Evolutionary conservation across 176 grass and related monocot species (phyloP).

Genomic region (Pontederia crassipes): DNA sequence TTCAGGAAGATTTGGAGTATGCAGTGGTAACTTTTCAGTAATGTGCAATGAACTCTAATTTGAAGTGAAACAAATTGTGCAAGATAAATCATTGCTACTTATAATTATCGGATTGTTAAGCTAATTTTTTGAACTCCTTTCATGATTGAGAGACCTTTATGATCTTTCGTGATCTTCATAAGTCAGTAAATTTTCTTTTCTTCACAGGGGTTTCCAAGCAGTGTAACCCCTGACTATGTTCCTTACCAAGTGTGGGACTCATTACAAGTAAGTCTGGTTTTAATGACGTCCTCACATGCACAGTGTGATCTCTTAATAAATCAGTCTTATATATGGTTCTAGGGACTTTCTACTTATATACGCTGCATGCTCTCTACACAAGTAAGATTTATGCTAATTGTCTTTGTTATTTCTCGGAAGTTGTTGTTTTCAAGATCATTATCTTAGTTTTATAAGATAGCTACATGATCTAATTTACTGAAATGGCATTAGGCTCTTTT

Average conservation of each 20-base stretch:
- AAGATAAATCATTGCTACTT: neutral
- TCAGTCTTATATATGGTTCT: neutral
- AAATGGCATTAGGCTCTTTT: slow-evolving; percentile 54
- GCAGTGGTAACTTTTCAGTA: too few relatives aligned
- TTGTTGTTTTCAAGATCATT: neutral
- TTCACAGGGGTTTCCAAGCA: slow-evolving; percentile 71
- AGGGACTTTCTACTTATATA: slow-evolving; percentile 88
- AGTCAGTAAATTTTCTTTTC: neutral
- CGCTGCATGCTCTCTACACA: slow-evolving; percentile 92
- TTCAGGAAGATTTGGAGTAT: too few relatives aligned
- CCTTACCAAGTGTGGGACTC: slow-evolving; percentile 91
- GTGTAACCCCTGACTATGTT: slow-evolving; percentile 83
- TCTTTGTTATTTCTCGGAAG: slow-evolving; percentile 3
- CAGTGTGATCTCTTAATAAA: neutral
- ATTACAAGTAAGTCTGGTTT: slow-evolving; percentile 41
- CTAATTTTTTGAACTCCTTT: neutral
- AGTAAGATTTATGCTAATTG: slow-evolving; percentile 30
- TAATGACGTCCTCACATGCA: neutral
- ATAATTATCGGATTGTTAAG: neutral
- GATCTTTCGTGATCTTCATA: neutral
- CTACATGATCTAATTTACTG: slow-evolving; percentile 22
- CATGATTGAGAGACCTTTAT: neutral
- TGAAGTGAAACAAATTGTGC: too few relatives aligned
- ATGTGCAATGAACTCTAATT: too few relatives aligned
- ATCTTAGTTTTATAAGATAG: slow-evolving; percentile 4